These are phyloP conservation scores for Emydomyces testavorans DNA, from an alignment of 2,329 filamentous ascomycete genomes.

Conservation along the genomic window DNA sequence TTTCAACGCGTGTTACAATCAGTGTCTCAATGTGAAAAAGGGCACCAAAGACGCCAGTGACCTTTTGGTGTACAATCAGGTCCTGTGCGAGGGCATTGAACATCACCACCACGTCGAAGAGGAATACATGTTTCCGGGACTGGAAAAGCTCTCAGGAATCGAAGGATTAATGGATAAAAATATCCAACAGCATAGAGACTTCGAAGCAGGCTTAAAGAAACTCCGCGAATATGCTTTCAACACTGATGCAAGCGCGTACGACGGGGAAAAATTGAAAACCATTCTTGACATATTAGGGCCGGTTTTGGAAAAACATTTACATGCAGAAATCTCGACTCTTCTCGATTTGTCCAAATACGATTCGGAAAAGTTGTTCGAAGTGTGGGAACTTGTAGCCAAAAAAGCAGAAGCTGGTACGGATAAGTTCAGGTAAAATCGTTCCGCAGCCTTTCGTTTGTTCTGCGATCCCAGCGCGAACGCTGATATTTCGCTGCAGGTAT, in stretches of 20 bases:
- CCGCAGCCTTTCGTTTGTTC: neutral
- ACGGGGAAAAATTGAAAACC: constrained; percentile 17
- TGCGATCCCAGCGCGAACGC: neutral
- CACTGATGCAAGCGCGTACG: constrained; percentile 17
- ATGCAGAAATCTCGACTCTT: constrained; percentile 20
- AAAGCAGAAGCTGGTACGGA: constrained; percentile 14
- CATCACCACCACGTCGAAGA: constrained; percentile 28
- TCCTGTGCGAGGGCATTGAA: constrained; percentile 24
- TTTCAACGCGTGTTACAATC: constrained; percentile 33
- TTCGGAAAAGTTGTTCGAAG: constrained; percentile 16
- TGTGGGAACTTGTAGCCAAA: constrained; percentile 15
- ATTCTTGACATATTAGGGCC: constrained; percentile 19
- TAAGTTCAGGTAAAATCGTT: constrained; percentile 9
- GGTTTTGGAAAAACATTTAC: constrained; percentile 20
- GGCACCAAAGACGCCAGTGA: constrained; percentile 19
- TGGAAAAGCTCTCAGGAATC: constrained; percentile 22
- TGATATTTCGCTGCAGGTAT: constrained; percentile 11
- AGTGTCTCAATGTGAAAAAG: constrained; percentile 24
- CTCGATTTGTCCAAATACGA: constrained; percentile 16
- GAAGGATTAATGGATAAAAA: constrained; percentile 25
- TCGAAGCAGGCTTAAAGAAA: constrained; percentile 17
- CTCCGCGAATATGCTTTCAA: constrained; percentile 19
- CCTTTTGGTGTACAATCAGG: constrained; percentile 25
- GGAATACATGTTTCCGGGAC: constrained; percentile 23
- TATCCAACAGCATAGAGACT: constrained; percentile 24